Evolutionary conservation across 176 grass and related monocot genomes (phyloP), one percentile per base, ranked within the genome.

Genomic region (Oryza meyeriana): DNA sequence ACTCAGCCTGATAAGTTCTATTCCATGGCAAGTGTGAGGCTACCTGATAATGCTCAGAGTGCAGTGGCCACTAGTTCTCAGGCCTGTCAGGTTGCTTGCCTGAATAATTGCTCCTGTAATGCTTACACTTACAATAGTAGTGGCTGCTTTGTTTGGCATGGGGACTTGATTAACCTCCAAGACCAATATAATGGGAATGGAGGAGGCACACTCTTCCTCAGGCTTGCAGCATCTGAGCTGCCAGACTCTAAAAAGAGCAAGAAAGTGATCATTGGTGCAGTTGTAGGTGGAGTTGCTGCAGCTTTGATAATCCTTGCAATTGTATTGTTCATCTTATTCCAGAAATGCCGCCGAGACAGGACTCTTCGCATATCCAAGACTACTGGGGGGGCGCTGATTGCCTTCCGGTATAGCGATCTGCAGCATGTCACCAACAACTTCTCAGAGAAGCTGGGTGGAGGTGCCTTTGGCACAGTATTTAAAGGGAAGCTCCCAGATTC

Each of bases 191-290:
- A 4, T 16, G 82, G 79, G 71, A 84, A 76, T 52, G 66, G 74
- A 59, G 80, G 2, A 57, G 90, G 89, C 22, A 92, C 81, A 38
- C 80, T 97, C 14, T 92, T 89, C 84, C 94, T 97, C 33, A 87
- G 92, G 35, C 84, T 97, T 45, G 89, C 89, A 65, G 89, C 94
- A 35, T 90, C 92, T n/a, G 94, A 97, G 55, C 76, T 97, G 39
- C 69, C 74, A 45, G 78, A 48, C 12, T 85, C 78, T n/a, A 88
- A 87, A 83, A 93, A 62, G 72, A 73, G 48, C 31, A 97, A 88
- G 61, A 32, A 39, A 5, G 41, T 69, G 59, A 85, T 83, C 57
- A 45, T 87, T 20, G 78, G 78, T 40, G 39, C 83, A 63, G 73
- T 91, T 55, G 64, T 87, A 71, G 88, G 91, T 17, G 80, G 84